A percentile compares a stretch with the other conserved stretches of the same genome.
Conservation (phyloP, 78 protist species). For the Acrasis kona region DNA sequence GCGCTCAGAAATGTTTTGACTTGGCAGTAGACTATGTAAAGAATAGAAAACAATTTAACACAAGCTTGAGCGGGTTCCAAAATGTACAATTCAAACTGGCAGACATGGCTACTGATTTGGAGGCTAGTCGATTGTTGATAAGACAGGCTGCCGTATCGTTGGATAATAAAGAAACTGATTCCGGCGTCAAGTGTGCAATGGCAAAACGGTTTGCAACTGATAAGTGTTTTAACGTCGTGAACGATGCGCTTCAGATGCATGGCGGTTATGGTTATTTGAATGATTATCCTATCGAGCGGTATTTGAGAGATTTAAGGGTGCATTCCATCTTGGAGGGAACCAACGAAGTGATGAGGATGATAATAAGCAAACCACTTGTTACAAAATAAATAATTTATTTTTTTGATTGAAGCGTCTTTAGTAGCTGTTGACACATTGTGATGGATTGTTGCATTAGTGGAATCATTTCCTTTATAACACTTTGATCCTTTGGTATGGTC, state of each 20-base stretch:
- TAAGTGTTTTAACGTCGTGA: conserved; percentile 34
- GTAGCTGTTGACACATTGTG: no score
- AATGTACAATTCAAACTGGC: conserved; percentile 68
- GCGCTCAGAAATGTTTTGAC: conserved; percentile 55
- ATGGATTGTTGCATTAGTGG: no score
- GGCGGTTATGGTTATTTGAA: conserved; percentile 91
- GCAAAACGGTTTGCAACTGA: conserved; percentile 81
- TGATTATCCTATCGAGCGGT: conserved; percentile 74
- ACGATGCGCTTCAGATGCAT: conserved; percentile 72
- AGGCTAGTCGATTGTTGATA: conserved; percentile 64
- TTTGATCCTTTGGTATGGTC: no score
- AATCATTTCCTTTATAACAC: no score
- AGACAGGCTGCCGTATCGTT: conserved; percentile 40
- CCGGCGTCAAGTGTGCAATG: conserved; percentile 71
- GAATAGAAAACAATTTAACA: conserved; percentile 69
- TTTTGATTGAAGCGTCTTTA: no score
- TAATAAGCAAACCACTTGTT: no score
- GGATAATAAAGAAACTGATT: conserved; percentile 24
- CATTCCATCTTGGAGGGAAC: conserved; percentile 88
- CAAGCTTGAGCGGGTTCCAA: conserved; percentile 51
- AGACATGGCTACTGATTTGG: conserved; percentile 65
- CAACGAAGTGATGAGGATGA: conserved; percentile 64
- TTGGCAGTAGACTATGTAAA: conserved; percentile 43
- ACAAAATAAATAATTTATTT: no score
- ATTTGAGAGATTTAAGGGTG: conserved; percentile 84